Evolutionary conservation across 2,329 filamentous ascomycete species (phyloP), one percentile per base, ranked within the genome.

Genomic region (Sarocladium oryzae): DNA sequence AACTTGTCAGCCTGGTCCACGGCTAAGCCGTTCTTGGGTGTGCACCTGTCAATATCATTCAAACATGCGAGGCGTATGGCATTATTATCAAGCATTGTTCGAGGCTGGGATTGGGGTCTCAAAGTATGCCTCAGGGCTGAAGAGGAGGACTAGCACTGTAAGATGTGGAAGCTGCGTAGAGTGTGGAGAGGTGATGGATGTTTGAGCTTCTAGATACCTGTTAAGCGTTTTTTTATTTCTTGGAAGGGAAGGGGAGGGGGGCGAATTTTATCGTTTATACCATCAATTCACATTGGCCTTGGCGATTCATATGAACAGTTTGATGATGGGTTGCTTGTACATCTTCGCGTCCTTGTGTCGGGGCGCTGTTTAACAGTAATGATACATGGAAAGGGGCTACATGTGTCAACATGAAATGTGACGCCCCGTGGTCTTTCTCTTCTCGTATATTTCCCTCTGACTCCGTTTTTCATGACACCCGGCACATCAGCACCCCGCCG

Each of bases 401-500:
- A 32, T 48, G 21, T 48, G n/a, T 48, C 26, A 26, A 33, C 15
- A 26, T 48, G 24, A 48, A 32, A 48, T 48, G 43, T 16, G 26
- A 33, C 21, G 20, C 26, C 28, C 23, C 40, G 4, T 48, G 28
- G 7, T 26, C 46, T 9, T 40, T n/a, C 28, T 46, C 41, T 10
- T 49, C 41, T 33, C 49, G 16, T 36, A 18, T 49, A 35, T 26
- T 13, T 50, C 55, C 36, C 51, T 18, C 36, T 28, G 46, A 28
- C 50, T 15, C 4, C 8, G 40, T 15, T 9, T 21, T 28, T 69
- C 61, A 76, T 60, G 70, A 74, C 16, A 87, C 83, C 52, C 89
- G 76, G 71, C 87, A 93, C 52, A 96, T 69, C 54, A 89, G 74
- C 68, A 89, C 66, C 0, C 91, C 91, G n/a, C 91, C 91, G 18